A percentile compares a stretch with the other conserved stretches of the same genome.
Conservation (phyloP, 352 stramenopile genomes). For the Pythium volutum region DNA sequence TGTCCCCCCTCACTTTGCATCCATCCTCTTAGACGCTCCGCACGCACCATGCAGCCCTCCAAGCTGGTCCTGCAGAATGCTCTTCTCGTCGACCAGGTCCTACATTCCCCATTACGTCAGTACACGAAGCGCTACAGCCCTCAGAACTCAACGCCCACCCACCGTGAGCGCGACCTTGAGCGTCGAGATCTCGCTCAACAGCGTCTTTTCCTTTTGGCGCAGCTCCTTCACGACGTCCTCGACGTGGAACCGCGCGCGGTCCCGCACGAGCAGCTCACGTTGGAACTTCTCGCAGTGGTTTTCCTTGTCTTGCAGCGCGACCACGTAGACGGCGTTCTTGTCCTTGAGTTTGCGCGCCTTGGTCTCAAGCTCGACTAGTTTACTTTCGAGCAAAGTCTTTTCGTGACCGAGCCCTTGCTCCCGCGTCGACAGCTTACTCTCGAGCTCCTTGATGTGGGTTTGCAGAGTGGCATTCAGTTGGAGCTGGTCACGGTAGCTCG, state of each 20-base stretch:
- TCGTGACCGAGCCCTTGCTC: conserved; percentile 24
- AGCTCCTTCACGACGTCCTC: conserved; percentile 62
- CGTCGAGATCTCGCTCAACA: conserved; percentile 51
- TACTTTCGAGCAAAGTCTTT: conserved; percentile 27
- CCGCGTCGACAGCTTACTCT: conserved; percentile 30
- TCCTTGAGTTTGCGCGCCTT: conserved; percentile 43
- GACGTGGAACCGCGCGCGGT: conserved; percentile 38
- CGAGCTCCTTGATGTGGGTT: conserved; percentile 34
- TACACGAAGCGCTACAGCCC: background rate
- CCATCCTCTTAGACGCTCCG: background rate
- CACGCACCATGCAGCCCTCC: conserved; percentile 42
- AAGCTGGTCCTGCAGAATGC: conserved; percentile 49
- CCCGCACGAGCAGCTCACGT: conserved; percentile 32
- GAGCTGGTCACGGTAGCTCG: conserved; percentile 46
- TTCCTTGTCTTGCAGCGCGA: conserved; percentile 47
- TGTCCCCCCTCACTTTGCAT: background rate
- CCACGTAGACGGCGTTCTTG: conserved; percentile 33
- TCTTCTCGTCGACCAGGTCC: conserved; percentile 57
- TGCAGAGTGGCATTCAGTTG: conserved; percentile 31
- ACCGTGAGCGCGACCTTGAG: conserved; percentile 51
- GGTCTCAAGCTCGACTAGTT: conserved; percentile 31
- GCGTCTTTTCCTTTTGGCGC: conserved; percentile 41
- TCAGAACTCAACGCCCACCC: background rate
- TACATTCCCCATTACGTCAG: conserved; percentile 14
- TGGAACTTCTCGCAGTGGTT: conserved; percentile 44